Percentiles rank a stretch among this genome's conserved stretches.
Conservation (phyloP, 1,139 yeast species). For the Arxiozyma telluris region DNA sequence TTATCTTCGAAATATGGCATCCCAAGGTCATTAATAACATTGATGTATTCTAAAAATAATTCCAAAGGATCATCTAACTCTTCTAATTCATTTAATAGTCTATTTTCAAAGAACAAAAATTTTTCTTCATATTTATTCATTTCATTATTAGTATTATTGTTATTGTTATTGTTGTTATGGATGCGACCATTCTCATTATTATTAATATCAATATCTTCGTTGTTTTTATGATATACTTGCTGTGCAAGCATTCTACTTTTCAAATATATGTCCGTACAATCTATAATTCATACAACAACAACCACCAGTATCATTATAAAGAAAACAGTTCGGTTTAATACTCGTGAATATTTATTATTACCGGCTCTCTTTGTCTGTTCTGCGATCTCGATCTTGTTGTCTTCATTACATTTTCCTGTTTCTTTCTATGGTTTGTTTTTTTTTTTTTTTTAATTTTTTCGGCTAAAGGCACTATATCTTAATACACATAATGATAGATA, state of each 20-base stretch:
- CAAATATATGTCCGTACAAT: background rate
- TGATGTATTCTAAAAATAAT: conserved; percentile 42
- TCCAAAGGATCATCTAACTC: conserved; percentile 15
- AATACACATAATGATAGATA: too few species aligned
- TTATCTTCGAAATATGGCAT: background rate
- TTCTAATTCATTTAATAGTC: conserved; percentile 38
- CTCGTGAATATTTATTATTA: too few species aligned
- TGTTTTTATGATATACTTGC: conserved; percentile 1
- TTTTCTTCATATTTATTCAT: background rate
- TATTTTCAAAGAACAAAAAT: conserved; percentile 25
- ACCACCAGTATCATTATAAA: background rate
- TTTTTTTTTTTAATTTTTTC: too few species aligned
- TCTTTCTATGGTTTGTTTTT: background rate
- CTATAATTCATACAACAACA: background rate
- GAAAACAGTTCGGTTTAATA: background rate
- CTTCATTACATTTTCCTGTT: background rate
- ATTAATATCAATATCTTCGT: background rate
- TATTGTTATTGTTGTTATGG: background rate
- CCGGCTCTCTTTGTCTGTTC: too few species aligned
- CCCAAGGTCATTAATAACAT: conserved; percentile 51
- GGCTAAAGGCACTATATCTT: too few species aligned
- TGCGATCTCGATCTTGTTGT: background rate
- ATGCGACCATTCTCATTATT: background rate
- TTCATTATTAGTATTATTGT: background rate
- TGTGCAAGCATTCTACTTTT: background rate